Evolutionary conservation across 2,329 filamentous ascomycete species (phyloP), one percentile per base, ranked within the genome.

Genomic region (Dryadomyces quercivorus): DNA sequence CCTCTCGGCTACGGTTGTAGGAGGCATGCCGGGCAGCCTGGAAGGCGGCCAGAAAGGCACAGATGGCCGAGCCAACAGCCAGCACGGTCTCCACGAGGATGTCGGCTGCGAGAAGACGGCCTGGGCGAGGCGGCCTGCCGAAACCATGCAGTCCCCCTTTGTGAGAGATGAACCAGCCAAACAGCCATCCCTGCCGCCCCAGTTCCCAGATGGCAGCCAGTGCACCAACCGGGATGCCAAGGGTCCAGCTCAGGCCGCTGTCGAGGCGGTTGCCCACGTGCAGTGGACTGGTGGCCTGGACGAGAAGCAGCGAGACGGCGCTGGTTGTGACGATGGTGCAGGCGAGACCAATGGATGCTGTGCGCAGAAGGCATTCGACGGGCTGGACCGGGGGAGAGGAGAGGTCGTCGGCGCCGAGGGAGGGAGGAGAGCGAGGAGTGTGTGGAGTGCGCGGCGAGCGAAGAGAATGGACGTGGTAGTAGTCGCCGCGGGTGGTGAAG

Each of bases 41-140:
- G 51, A 60, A 60, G 4, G 50, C 59, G 16, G 59, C 56, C 6
- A 59, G 52, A 5, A 58, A 36, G 2, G 58, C 50, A n/a, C 58
- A 56, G 45, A 60, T 56, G 44, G 55, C 53, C 2, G 54, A 15
- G 2, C 55, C 55, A 12, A 60, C 50, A 21, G 43, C 55, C 16
- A 60, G 50, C 4, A 54, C 9, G 2, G 51, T 47, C 21, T 58
- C 56, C 2, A 44, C 13, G 1, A 53, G 8, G 13, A 58, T 22
- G 48, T 57, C 58, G 6, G 54, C 31, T 1, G 45, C 31, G 15
- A 58, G 47, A 5, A 54, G 16, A 1, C 6, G 0, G 13, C 16
- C n/a, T 1, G 53, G 38, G n/a, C 21, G 15, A 3, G 13, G 48
- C 20, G 44, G 44, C 5, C 12, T 15, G n/a, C 18, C 9, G n/a